Conservation (phyloP, 2,329 filamentous ascomycete genomes). For the Colletotrichum chlorophyti region DNA sequence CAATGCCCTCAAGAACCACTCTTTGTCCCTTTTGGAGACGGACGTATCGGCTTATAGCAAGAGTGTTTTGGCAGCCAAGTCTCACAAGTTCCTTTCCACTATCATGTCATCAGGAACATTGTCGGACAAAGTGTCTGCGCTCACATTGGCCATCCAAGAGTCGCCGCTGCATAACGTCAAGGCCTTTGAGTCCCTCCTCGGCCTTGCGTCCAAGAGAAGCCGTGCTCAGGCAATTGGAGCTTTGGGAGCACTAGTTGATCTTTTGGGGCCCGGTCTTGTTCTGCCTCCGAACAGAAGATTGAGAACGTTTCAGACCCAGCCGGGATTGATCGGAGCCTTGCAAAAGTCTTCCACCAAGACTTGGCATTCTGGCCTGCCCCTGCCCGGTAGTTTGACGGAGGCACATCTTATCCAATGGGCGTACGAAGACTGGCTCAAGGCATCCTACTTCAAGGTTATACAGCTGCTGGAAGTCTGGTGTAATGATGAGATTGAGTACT, state of each 20-base stretch:
- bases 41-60: slow-evolving; percentile 80
- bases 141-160: slow-evolving; percentile 94
- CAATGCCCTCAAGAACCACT: slow-evolving; percentile 69
- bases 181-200: slow-evolving; percentile 83
- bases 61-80: slow-evolving; percentile 80
- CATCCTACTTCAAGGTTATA: slow-evolving; percentile 89
- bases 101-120: slow-evolving; percentile 97
- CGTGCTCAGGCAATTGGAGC: slow-evolving; percentile 91
- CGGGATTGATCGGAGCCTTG: slow-evolving; percentile 74
- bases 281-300: slow-evolving; percentile 84
- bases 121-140: slow-evolving; percentile 93
- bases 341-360: slow-evolving; percentile 61
- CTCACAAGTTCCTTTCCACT: slow-evolving; percentile 94
- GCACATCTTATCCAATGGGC: slow-evolving; percentile 86
- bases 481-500: slow-evolving; percentile 93
- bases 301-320: slow-evolving; percentile 79
- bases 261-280: slow-evolving; percentile 87
- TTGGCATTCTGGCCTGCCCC: slow-evolving; percentile 73
- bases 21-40: slow-evolving; percentile 74
- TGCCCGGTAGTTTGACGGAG: slow-evolving; percentile 78
- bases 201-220: slow-evolving; percentile 89
- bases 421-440: slow-evolving; percentile 95
- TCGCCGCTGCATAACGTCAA: slow-evolving; percentile 93
- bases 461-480: slow-evolving; percentile 93
- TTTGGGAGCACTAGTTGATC: slow-evolving; percentile 91